These are phyloP conservation scores for Coffea canephora DNA, from an alignment of 257 asterid species.

Conservation along the genomic window DNA sequence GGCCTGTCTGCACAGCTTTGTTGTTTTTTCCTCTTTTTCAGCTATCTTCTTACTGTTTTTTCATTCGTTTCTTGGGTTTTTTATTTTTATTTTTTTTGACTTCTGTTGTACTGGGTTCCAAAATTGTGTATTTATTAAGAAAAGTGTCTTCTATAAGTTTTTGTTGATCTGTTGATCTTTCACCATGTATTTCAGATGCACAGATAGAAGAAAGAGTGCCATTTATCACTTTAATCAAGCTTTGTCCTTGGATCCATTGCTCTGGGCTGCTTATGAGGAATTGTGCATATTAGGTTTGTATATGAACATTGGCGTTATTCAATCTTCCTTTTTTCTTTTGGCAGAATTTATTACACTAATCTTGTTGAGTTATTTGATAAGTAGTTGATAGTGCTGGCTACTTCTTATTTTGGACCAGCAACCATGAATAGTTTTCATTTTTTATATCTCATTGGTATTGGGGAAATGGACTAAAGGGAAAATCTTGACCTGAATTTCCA, in stretches of 20 bases:
- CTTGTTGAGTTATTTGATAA: background rate
- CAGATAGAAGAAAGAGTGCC: constrained; percentile 85
- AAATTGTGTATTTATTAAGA: background rate
- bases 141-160: background rate
- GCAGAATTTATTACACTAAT: background rate
- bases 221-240: constrained; percentile 93
- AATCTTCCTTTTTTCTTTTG: background rate
- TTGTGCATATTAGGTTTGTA: constrained; percentile 78
- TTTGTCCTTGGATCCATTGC: constrained; percentile 79
- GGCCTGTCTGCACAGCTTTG: background rate
- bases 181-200: constrained; percentile 54
- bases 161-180: background rate
- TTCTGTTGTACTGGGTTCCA: background rate
- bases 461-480: background rate
- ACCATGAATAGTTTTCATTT: background rate
- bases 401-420: background rate
- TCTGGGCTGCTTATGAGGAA: constrained; percentile 98
- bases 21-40: background rate
- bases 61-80: no score
- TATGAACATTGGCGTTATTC: background rate
- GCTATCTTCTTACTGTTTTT: background rate
- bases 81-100: background rate
- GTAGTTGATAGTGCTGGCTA: background rate
- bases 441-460: background rate
- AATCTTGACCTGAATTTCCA: constrained; percentile 8